A percentile compares a stretch with the other conserved stretches of the same genome.
phyloP scores from a whole-genome alignment of 108 stramenopile genomes.

The Skeletonema potamos region DNA sequence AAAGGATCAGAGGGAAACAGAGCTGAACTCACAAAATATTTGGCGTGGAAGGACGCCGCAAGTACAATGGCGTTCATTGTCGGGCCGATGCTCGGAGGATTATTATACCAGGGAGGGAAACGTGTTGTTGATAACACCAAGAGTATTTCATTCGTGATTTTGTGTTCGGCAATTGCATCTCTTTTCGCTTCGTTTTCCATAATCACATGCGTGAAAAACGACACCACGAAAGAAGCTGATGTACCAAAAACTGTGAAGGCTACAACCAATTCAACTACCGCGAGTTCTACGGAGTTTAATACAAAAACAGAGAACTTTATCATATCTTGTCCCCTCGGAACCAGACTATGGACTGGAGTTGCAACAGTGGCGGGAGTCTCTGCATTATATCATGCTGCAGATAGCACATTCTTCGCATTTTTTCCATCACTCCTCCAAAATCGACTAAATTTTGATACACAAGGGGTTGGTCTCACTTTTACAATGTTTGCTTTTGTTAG shows the following conservation, averaged over 20 bases:
- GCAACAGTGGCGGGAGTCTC: constrained; percentile 71
- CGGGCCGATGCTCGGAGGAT: constrained; percentile 70
- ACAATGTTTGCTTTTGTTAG: constrained; percentile 70
- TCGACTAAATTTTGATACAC: constrained; percentile 44
- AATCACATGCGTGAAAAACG: constrained; percentile 37
- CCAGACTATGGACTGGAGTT: constrained; percentile 65
- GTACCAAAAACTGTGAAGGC: background rate
- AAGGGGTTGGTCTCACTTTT: constrained; percentile 62
- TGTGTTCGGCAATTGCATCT: constrained; percentile 62
- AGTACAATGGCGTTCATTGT: constrained; percentile 74
- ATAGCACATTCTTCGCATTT: constrained; percentile 79
- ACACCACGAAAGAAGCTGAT: background rate
- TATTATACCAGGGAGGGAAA: constrained; percentile 43
- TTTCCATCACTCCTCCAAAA: constrained; percentile 66
- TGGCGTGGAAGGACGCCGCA: constrained; percentile 76
- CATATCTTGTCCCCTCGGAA: constrained; percentile 71
- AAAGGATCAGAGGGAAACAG: constrained; percentile 43
- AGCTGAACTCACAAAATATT: constrained; percentile 41
- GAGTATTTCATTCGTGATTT: constrained; percentile 62
- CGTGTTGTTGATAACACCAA: constrained; percentile 24
- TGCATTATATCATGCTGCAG: constrained; percentile 70
- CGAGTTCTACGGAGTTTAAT: background rate
- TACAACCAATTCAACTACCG: background rate
- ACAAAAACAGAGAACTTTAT: constrained; percentile 26
- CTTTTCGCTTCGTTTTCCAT: constrained; percentile 53